phyloP scores from a whole-genome alignment of 352 stramenopile species.

The Phytophthora ramorum region DNA sequence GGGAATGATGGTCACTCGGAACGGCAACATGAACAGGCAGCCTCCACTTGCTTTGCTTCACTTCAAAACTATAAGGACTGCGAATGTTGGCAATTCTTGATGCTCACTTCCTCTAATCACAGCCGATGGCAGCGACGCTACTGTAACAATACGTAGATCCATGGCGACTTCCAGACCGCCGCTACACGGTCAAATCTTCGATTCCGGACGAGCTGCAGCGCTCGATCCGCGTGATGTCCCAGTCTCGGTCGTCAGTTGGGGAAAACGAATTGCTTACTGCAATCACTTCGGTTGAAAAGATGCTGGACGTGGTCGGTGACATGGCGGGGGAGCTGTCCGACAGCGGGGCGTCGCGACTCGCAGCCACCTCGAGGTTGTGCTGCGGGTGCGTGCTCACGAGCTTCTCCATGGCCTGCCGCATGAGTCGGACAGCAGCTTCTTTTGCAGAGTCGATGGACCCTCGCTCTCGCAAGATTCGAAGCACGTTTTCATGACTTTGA shows the following conservation, averaged over 20 bases:
- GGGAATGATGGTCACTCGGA: slow-evolving; percentile 26
- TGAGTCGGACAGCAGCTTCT: slow-evolving; percentile 64
- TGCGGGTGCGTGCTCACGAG: slow-evolving; percentile 77
- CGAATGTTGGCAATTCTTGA: no score
- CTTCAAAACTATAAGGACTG: no score
- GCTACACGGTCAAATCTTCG: slow-evolving; percentile 60
- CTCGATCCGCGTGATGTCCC: slow-evolving; percentile 34
- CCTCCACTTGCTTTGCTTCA: no score
- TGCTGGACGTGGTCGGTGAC: slow-evolving; percentile 10
- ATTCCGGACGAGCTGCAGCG: slow-evolving; percentile 54
- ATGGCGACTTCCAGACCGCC: no score
- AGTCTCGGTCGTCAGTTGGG: slow-evolving; percentile 39
- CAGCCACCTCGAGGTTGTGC: slow-evolving; percentile 75
- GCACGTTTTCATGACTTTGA: slow-evolving; percentile 83
- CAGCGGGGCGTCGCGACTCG: slow-evolving; percentile 5
- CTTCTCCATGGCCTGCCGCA: slow-evolving; percentile 81
- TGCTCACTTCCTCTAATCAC: no score
- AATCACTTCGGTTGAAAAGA: slow-evolving; percentile 22
- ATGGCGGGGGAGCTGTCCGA: slow-evolving; percentile 18
- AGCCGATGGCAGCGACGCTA: not conserved
- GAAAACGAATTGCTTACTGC: slow-evolving; percentile 18
- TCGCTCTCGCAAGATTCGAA: slow-evolving; percentile 78
- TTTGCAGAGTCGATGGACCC: slow-evolving; percentile 64
- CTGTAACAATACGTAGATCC: no score
- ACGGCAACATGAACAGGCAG: no score